Base-by-base conservation (phyloP, 129 eudicot species). In the Chrysanthemum seticuspe region DNA sequence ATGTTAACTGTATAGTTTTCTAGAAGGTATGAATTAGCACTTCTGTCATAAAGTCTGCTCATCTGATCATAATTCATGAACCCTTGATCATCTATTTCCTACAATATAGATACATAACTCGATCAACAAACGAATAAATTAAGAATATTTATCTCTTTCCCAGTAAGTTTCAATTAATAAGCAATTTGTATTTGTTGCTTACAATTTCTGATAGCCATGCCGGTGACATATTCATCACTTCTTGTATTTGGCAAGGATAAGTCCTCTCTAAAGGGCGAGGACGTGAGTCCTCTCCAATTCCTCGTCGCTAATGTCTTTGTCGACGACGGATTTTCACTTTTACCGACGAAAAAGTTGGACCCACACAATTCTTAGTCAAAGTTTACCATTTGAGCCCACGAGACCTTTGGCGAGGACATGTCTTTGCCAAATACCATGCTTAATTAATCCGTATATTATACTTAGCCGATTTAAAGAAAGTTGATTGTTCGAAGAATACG, bases 171-270 rank as follows among this genome's bases (percentile, higher is more conserved):
- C 9, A 13, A 11, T 8, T 16, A 11, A 14, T 53, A 3, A 73
- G 25, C 18, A 12, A 50, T 34, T 5, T 2, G 15, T 10, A 49
- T 15, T 0, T 29, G 10, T 77, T 76, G 45, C 77, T 78, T 64
- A 78, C 82, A 19, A 65, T 52, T 64, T 72, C 68, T 52, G 77
- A 54, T 45, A 71, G 65, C 82, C 82, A 78, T 45, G 67, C 54
- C 3, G 57, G 34, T 11, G 82, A 49, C 36, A 72, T 45, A 56
- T 72, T 73, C 82, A 65, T 71, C 27, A 29, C 21, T 54, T 27
- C 8, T 53, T 70, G 52, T 23, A 0, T 23, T 23, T 23, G 25
- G 1, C 25, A 23, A 23, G 25, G 25, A 23, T 23, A 23, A 1
- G 25, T 23, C 25, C 25, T 23, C 25, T 23, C 25, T 23, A 23